These are phyloP conservation scores for Fomitiporia mediterranea DNA, from an alignment of 1,284 basidiomycete genomes.

Conservation along the genomic window DNA sequence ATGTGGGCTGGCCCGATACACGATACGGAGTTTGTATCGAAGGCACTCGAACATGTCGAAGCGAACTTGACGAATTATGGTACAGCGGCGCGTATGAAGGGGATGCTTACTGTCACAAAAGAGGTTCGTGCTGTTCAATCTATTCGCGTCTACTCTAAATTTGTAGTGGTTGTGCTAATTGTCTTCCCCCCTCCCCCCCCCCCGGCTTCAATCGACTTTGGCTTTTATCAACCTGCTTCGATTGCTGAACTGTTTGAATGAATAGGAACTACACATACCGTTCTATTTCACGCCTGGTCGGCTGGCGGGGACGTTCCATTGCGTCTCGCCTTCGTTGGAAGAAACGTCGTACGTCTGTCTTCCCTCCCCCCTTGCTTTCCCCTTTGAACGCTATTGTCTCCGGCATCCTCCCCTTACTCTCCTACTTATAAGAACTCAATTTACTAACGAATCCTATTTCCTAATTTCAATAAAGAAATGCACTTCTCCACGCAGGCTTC, in stretches of 20 bases:
- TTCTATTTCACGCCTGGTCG: slow-evolving; percentile 93
- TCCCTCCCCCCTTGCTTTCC: too few species aligned
- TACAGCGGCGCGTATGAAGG: slow-evolving; percentile 84
- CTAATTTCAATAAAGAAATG: slow-evolving; percentile 61
- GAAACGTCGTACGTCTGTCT: slow-evolving; percentile 60
- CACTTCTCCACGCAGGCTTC: slow-evolving; percentile 83
- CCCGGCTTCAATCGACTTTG: too few species aligned
- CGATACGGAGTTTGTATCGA: slow-evolving; percentile 66
- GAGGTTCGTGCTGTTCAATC: slow-evolving; percentile 46
- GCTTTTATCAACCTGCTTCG: too few species aligned
- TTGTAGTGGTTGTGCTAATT: too few species aligned
- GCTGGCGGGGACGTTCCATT: slow-evolving; percentile 81
- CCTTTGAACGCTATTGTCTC: neutral
- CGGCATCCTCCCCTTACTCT: neutral
- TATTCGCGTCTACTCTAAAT: neutral
- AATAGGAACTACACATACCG: slow-evolving; percentile 71
- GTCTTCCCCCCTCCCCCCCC: too few species aligned
- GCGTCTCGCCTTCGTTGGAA: slow-evolving; percentile 69
- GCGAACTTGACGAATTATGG: slow-evolving; percentile 61
- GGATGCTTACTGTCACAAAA: slow-evolving; percentile 89
- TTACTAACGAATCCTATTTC: neutral
- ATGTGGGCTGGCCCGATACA: slow-evolving; percentile 96
- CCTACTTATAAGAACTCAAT: too few species aligned
- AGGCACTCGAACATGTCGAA: slow-evolving; percentile 75
- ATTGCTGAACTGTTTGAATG: neutral